Evolutionary conservation across 169 alveolate genomes (phyloP).

Genomic region (Theileria luwenshuni): DNA sequence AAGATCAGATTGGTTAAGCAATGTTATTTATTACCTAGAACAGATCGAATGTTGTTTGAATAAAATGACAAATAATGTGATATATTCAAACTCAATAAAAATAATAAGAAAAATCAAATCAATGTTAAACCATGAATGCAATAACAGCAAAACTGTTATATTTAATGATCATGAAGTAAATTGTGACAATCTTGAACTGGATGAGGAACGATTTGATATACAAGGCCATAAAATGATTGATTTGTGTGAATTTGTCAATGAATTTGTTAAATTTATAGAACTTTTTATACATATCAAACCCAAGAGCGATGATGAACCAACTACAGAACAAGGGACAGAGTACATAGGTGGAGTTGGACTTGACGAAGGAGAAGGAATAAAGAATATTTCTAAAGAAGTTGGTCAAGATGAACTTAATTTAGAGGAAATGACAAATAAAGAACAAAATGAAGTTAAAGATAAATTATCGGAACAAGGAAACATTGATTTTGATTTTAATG

Average conservation of each 20-base stretch:
- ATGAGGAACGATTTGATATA: background rate
- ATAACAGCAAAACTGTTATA: too few species aligned
- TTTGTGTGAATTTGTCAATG: background rate
- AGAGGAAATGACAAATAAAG: slow-evolving; percentile 75
- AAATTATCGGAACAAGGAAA: slow-evolving; percentile 76
- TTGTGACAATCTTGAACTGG: too few species aligned
- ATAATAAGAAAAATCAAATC: too few species aligned
- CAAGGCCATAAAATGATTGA: background rate
- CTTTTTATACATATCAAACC: slow-evolving; percentile 28
- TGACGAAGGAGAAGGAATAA: slow-evolving; percentile 68
- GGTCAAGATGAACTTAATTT: slow-evolving; percentile 71
- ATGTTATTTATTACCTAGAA: too few species aligned
- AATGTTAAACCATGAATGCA: too few species aligned
- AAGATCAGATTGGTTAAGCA: too few species aligned
- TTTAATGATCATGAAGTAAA: too few species aligned
- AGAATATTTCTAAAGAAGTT: slow-evolving; percentile 73
- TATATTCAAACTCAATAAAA: too few species aligned
- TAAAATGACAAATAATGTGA: too few species aligned
- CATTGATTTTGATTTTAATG: slow-evolving; percentile 72
- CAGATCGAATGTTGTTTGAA: too few species aligned
- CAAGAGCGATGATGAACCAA: slow-evolving; percentile 18
- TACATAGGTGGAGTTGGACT: slow-evolving; percentile 63
- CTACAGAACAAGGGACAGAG: slow-evolving; percentile 35
- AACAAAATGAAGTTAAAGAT: slow-evolving; percentile 72
- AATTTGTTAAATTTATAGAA: slow-evolving; percentile 33